Percentiles rank a stretch among this genome's conserved stretches.
Evolutionary conservation across 495 filamentous ascomycete genomes (phyloP).

Genomic region (Daldinia decipiens): DNA sequence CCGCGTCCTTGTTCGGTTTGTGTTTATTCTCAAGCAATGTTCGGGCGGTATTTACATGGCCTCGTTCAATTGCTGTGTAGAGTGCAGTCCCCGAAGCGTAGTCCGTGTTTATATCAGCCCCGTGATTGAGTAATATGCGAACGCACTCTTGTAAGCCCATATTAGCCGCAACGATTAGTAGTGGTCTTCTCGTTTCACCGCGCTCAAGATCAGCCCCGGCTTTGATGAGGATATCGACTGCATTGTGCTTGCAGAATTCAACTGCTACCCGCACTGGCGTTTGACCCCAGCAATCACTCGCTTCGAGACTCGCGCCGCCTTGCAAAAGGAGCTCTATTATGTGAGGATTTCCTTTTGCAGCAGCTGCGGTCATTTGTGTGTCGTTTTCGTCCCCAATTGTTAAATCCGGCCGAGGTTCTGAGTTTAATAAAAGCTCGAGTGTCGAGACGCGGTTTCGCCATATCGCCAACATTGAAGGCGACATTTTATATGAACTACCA

Average conservation of each 20-base stretch:
- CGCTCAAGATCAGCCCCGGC: background rate
- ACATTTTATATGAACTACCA: background rate
- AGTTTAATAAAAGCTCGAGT: background rate
- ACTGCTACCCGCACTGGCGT: background rate
- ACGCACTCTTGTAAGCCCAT: background rate
- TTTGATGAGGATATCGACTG: background rate
- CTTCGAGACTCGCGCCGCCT: background rate
- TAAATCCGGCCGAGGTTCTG: background rate
- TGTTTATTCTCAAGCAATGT: background rate
- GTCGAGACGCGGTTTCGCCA: background rate
- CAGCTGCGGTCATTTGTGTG: no score
- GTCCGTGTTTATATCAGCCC: background rate
- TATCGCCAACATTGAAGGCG: background rate
- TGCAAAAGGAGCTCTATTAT: background rate
- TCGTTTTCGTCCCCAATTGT: background rate
- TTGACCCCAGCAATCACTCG: background rate
- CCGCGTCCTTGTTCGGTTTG: background rate
- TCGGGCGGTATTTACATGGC: background rate
- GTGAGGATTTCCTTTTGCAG: background rate
- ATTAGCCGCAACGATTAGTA: background rate
- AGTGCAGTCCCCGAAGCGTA: background rate
- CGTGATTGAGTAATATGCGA: background rate
- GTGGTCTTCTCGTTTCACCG: background rate
- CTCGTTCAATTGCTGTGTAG: background rate
- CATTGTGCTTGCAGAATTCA: background rate